phyloP scores from a whole-genome alignment of 441 rosid genomes.

The Theobroma grandiflorum region DNA sequence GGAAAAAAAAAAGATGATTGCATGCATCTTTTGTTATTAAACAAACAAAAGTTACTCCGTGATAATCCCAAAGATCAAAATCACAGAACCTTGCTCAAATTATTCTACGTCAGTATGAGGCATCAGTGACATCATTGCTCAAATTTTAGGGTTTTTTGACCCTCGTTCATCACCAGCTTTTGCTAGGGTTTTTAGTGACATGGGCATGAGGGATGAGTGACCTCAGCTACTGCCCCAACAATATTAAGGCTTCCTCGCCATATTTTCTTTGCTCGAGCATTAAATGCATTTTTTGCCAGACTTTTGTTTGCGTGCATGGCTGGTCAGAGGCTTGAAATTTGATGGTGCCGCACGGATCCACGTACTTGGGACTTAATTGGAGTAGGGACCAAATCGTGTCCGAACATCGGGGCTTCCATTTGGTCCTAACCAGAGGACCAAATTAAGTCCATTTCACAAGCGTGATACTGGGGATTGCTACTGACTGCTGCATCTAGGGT shows the following conservation, averaged over 20 bases:
- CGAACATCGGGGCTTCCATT: not conserved
- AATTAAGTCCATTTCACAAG: not conserved
- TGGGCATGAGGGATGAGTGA: slow-evolving; percentile 19
- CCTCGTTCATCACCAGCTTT: not conserved
- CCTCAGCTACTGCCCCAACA: not conserved
- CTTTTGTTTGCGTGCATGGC: not conserved
- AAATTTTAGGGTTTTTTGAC: not conserved
- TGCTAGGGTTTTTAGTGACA: not conserved
- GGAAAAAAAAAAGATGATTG: no score
- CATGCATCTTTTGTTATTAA: no score
- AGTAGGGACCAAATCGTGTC: slow-evolving; percentile 2
- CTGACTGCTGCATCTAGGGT: not conserved
- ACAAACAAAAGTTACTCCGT: no score
- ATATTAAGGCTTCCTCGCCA: not conserved
- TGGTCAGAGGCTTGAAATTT: not conserved
- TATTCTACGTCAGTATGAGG: slow-evolving; percentile 4
- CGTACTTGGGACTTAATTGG: not conserved
- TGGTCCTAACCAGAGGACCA: not conserved
- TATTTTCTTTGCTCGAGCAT: not conserved
- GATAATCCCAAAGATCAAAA: not conserved
- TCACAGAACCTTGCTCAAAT: not conserved
- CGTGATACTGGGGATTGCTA: not conserved
- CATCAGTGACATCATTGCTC: slow-evolving; percentile 1
- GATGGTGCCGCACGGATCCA: not conserved
- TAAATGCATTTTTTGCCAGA: not conserved